Percentiles rank a stretch among this genome's conserved stretches.
These are phyloP conservation scores for Boletus subcaerulescens DNA, from an alignment of 768 basidiomycete species.

Conservation along the genomic window DNA sequence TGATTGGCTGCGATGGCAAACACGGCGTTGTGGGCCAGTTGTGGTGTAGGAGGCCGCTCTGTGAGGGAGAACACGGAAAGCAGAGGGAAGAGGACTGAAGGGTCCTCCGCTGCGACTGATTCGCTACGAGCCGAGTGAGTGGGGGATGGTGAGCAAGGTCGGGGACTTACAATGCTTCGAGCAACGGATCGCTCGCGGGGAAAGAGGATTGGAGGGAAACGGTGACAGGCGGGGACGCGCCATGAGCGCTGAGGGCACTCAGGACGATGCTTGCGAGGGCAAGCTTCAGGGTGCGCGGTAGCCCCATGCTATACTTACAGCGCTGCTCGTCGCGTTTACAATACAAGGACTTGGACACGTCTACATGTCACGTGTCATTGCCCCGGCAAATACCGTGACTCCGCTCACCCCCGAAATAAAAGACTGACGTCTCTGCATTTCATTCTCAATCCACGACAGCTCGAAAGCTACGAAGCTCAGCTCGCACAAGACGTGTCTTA, in stretches of 20 bases:
- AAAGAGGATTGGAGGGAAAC: conserved; percentile 32
- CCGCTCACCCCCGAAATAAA: conserved; percentile 15
- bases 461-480: conserved; percentile 31
- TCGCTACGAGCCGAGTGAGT: conserved; percentile 54
- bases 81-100: conserved; percentile 71
- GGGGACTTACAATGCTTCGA: conserved; percentile 30
- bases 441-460: conserved; percentile 17
- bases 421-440: neutral
- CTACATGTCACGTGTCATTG: conserved; percentile 16
- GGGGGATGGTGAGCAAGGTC: neutral
- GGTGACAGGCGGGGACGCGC: conserved; percentile 30
- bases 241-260: conserved; percentile 11
- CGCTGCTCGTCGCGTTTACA: conserved; percentile 3
- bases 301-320: conserved; percentile 2
- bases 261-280: conserved; percentile 17
- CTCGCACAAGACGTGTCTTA: conserved; percentile 21
- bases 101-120: conserved; percentile 70
- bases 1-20: conserved; percentile 42
- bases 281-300: conserved; percentile 11
- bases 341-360: conserved; percentile 8
- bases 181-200: conserved; percentile 23
- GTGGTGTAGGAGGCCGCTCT: conserved; percentile 35
- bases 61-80: conserved; percentile 59
- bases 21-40: conserved; percentile 44
- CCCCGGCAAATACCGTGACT: conserved; percentile 17